phyloP scores from a whole-genome alignment of 148 eudicot genomes.

The Vaccinium darrowii region DNA sequence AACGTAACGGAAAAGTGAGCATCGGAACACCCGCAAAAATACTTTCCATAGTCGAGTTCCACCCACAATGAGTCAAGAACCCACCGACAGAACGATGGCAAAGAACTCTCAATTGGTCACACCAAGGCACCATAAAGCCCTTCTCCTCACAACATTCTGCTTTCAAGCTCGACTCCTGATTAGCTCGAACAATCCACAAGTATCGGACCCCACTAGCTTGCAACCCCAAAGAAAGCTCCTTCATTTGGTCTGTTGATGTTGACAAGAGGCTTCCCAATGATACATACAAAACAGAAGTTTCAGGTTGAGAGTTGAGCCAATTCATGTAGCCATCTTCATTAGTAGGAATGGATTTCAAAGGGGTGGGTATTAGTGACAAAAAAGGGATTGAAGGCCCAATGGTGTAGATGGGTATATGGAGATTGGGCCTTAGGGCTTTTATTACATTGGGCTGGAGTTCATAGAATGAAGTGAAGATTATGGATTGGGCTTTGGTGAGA shows the following conservation, averaged over 20 bases:
- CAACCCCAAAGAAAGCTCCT: background rate
- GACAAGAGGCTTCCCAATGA: background rate
- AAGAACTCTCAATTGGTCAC: background rate
- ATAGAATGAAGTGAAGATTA: conserved; percentile 11
- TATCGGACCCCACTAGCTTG: background rate
- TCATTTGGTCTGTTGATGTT: background rate
- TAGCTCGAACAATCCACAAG: background rate
- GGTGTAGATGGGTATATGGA: conserved; percentile 7
- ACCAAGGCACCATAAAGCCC: background rate
- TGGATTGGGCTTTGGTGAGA: conserved; percentile 11
- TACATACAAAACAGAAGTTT: background rate
- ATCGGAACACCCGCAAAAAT: background rate
- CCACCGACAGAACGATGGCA: background rate
- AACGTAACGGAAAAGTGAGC: background rate
- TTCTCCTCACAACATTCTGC: background rate
- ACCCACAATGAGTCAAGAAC: background rate
- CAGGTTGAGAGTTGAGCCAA: conserved; percentile 13
- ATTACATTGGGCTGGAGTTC: conserved; percentile 15
- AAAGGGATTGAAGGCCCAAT: conserved; percentile 15
- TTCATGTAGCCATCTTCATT: background rate
- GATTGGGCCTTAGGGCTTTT: background rate
- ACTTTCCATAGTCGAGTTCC: background rate
- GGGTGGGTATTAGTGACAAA: background rate
- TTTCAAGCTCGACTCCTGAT: background rate
- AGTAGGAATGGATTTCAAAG: no score